Base-by-base conservation (phyloP, 2,329 filamentous ascomycete species). In the Berkeleyomyces rouxiae region DNA sequence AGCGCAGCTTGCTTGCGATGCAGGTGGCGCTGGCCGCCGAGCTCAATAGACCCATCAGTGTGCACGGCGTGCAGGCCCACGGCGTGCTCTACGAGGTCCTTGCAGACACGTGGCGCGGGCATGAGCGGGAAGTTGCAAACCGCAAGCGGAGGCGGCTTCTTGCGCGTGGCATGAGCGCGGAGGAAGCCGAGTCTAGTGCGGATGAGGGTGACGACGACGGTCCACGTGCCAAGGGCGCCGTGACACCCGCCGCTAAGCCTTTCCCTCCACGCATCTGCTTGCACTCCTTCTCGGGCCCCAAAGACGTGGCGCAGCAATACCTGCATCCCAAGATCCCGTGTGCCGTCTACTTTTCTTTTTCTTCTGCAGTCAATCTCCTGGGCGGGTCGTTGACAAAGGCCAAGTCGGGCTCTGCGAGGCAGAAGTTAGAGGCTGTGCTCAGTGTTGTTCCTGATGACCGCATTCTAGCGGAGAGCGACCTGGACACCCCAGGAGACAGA, bases 201-300 rank as follows among this genome's bases (percentile, higher is more conserved):
- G 13, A 6, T 36, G 51, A 39, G 1, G 31, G 3, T 10, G 44
- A n/a, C n/a, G 46, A 47, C 46, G 7, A 23, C n/a, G 46, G 4
- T 49, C 11, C 46, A 4, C 46, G 46, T 23, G n/a, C 16, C 68
- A 70, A 64, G 4, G 1, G 33, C 0, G 31, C 31, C 10, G 9
- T 31, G 11, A 51, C 11, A 10, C 4, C 23, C 47, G 7, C 47
- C 47, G 47, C 33, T 16, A 3, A 5, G 49, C 85, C 87, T 0
- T 97, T 86, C 68, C 91, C 93, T 3, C 90, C 91, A 0, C 78
- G 91, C 7, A 86, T 97, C 70, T 99, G 93, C 70, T 82, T 99
- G 64, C 93, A 99, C 73, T 96, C 91, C 0, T 99, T 90, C 73
- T 95, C 88, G 58, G 92, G 90, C 0, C 81, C 86, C 4, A 77